Conservation (phyloP, 2,329 filamentous ascomycete genomes). For the Epichloe festucae region DNA sequence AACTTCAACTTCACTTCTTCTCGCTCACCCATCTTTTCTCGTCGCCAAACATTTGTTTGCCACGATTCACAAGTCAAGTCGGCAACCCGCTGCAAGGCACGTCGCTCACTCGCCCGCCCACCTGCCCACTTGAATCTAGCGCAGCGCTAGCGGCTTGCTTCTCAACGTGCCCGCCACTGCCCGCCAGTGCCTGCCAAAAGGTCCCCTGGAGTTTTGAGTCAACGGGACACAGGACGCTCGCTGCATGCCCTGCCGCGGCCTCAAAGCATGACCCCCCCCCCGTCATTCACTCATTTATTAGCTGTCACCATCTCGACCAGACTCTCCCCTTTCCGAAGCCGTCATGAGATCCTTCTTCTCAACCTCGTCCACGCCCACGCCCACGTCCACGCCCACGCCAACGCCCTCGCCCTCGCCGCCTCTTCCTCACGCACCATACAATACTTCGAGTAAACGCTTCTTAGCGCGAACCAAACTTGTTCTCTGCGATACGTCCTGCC, state of each 20-base stretch:
- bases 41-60: no score
- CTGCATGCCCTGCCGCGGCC: neutral
- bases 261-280: constrained; percentile 1
- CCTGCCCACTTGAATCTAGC: neutral
- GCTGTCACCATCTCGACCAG: neutral
- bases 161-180: no score
- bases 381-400: neutral
- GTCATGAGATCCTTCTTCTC: constrained; percentile 8
- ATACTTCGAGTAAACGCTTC: neutral
- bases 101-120: neutral
- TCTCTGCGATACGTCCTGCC: neutral
- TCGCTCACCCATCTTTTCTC: no score
- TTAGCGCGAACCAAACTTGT: neutral
- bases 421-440: neutral
- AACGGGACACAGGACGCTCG: no score
- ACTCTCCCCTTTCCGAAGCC: neutral
- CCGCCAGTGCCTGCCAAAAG: no score
- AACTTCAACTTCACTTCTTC: no score
- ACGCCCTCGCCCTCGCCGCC: neutral
- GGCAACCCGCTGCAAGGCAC: neutral
- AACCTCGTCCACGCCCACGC: neutral
- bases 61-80: no score
- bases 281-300: neutral
- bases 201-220: no score
- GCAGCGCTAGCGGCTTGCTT: neutral